Conservation (phyloP, 2,329 filamentous ascomycete genomes). For the Chlorencoelia australis region DNA sequence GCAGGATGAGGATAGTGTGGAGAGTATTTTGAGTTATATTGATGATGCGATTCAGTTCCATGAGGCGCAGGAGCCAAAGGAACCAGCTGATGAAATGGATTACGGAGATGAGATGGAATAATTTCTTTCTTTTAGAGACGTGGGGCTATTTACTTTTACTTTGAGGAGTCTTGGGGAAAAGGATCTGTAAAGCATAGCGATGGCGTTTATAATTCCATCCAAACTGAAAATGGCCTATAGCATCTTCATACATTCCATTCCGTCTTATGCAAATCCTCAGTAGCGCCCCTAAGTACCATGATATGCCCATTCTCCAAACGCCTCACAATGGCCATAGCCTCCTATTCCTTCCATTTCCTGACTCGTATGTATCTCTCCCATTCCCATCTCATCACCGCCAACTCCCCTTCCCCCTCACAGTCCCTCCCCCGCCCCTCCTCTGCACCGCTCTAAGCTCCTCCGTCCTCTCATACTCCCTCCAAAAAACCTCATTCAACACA, state of each 20-base stretch:
- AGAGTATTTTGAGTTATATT: constrained; percentile 76
- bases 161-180: constrained; percentile 4
- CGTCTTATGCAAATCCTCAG: no score
- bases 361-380: not conserved
- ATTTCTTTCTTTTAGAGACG: constrained; percentile 3
- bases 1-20: constrained; percentile 86
- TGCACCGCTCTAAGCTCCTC: constrained; percentile 20
- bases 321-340: no score
- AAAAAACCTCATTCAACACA: constrained; percentile 44
- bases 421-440: constrained; percentile 2
- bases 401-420: not conserved
- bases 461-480: constrained; percentile 46
- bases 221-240: no score
- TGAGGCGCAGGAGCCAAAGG: constrained; percentile 83
- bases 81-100: constrained; percentile 59
- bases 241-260: no score
- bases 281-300: no score
- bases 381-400: not conserved
- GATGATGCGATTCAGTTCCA: constrained; percentile 91
- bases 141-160: constrained; percentile 3
- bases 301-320: no score
- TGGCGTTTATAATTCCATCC: constrained; percentile 13
- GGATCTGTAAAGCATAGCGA: constrained; percentile 11
- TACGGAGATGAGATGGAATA: constrained; percentile 31
- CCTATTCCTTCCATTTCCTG: no score